phyloP scores from a whole-genome alignment of 495 filamentous ascomycete genomes.

The Thermochaetoides thermophila region DNA sequence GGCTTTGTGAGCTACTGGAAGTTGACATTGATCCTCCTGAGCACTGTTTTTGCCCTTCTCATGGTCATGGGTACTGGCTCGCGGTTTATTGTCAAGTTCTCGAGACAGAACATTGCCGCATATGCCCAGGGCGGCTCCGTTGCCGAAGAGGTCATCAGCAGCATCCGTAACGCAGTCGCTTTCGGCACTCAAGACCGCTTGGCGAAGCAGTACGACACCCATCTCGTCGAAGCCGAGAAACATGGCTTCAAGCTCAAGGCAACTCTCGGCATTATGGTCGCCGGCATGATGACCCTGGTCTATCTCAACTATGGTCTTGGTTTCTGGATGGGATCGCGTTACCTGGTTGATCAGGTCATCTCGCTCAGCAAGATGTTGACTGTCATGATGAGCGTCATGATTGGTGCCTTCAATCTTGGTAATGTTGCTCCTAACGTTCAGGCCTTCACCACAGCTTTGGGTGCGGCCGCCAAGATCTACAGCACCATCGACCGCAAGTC shows the following conservation, averaged over 20 bases:
- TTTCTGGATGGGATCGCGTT: slow-evolving; percentile 89
- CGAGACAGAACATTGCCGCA: slow-evolving; percentile 57
- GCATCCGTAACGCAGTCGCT: slow-evolving; percentile 81
- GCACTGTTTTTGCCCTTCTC: slow-evolving; percentile 59
- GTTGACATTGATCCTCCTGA: slow-evolving; percentile 67
- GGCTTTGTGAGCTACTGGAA: slow-evolving; percentile 78
- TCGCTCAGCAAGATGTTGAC: slow-evolving; percentile 46
- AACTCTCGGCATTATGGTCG: slow-evolving; percentile 60
- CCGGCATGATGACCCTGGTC: slow-evolving; percentile 64
- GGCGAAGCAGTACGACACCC: slow-evolving; percentile 64
- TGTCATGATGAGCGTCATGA: slow-evolving; percentile 78
- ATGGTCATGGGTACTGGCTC: slow-evolving; percentile 59
- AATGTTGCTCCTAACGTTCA: slow-evolving; percentile 78
- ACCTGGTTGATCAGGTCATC: slow-evolving; percentile 52
- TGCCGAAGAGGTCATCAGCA: slow-evolving; percentile 89
- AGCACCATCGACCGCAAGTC: slow-evolving; percentile 83
- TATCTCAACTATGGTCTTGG: slow-evolving; percentile 83
- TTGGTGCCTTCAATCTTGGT: slow-evolving; percentile 80
- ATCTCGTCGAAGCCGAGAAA: slow-evolving; percentile 56
- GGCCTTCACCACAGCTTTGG: slow-evolving; percentile 58
- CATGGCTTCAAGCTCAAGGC: slow-evolving; percentile 65
- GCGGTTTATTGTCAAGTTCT: slow-evolving; percentile 61
- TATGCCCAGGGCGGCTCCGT: slow-evolving; percentile 78
- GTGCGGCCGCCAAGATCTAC: slow-evolving; percentile 82
- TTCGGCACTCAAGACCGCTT: slow-evolving; percentile 87